Conservation (phyloP, 768 basidiomycete species). For the Lentinus brumalis region DNA sequence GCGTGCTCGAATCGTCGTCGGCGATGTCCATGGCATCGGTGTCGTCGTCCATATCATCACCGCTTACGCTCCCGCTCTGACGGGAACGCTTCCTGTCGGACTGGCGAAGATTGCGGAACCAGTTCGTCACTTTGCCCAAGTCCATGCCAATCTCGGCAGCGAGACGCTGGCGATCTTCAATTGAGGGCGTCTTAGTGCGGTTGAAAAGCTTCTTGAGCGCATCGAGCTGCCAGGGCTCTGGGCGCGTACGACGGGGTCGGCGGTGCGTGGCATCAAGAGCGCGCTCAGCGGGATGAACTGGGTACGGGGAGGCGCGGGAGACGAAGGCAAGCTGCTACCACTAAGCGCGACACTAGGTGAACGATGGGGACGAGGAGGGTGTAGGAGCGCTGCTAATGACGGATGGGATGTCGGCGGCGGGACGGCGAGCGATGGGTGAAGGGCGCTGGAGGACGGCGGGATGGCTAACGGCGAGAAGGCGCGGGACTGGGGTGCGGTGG, state of each 20-base stretch:
- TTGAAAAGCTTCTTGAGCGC: slow-evolving; percentile 70
- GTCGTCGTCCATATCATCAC: slow-evolving; percentile 40
- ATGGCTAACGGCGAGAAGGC: slow-evolving; percentile 30
- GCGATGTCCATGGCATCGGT: slow-evolving; percentile 44
- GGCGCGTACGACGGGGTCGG: slow-evolving; percentile 72
- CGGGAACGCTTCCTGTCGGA: slow-evolving; percentile 72
- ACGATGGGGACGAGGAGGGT: slow-evolving; percentile 37
- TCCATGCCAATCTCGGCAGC: slow-evolving; percentile 85
- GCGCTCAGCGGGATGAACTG: slow-evolving; percentile 15
- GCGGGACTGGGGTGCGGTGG: slow-evolving; percentile 9
- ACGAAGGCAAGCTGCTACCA: slow-evolving; percentile 26
- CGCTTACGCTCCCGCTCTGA: slow-evolving; percentile 41
- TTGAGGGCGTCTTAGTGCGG: slow-evolving; percentile 72
- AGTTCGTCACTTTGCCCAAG: slow-evolving; percentile 83
- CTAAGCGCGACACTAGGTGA: slow-evolving; percentile 35
- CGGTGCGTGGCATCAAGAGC: slow-evolving; percentile 13
- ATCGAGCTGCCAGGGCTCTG: slow-evolving; percentile 76
- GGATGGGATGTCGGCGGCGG: slow-evolving; percentile 52
- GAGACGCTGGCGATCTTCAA: slow-evolving; percentile 75
- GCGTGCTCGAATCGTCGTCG: slow-evolving; percentile 37
- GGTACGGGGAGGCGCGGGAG: slow-evolving; percentile 31
- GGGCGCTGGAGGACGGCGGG: slow-evolving; percentile 29
- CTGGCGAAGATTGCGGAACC: slow-evolving; percentile 85
- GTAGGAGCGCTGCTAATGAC: slow-evolving; percentile 41
- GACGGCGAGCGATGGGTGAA: slow-evolving; percentile 34